Base-by-base conservation (phyloP, 805 yeast genomes). In the Pichia gijzeniarum region DNA sequence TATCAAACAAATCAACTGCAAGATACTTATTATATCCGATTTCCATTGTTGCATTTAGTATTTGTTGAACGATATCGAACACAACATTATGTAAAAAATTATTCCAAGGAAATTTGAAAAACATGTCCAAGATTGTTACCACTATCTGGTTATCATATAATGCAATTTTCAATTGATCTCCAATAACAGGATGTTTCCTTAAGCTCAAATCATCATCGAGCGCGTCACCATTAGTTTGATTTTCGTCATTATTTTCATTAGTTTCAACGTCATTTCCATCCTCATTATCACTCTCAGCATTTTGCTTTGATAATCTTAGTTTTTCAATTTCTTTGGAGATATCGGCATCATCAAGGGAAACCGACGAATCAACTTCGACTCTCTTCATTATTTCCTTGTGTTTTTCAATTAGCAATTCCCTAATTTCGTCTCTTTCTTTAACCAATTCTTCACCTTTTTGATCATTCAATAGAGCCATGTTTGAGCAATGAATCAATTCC, bases 41-140 rank as follows among this genome's bases (percentile, higher is more conserved):
- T 52, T 86, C 91, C 72, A 82, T 76, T 2, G 58, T 54, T 10
- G 57, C 98, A 63, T 88, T 89, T 62, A 93, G 76, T 17, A 93
- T 80, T 62, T 93, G 99, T 64, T 93, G 99, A 28, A 93, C 83
- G 50, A 93, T 79, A 65, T 93, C 99, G 71, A 91, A 93, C 8
- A 93, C 96, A 47, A 93, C 99, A 59, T 91, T 93, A 64, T 93
- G 99, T 71, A 93, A 76, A 59, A 93, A 93, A 60, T 93, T 93
- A 63, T 93, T 93, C 98, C 98, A 93, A 6, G 98, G 96, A 63
- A 82, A 88, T 49, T 74, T 69, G 63, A 90, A 81, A 58, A 93
- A 87, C 73, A 85, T 78, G 21, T 74, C 65, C 21, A 89, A 66
- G n/a, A 90, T 80, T 19, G 78, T 74, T 18, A 77, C 68, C 28